Evolutionary conservation across 163 green algal genomes (phyloP).

Genomic region (Prototheca wickerhamii): DNA sequence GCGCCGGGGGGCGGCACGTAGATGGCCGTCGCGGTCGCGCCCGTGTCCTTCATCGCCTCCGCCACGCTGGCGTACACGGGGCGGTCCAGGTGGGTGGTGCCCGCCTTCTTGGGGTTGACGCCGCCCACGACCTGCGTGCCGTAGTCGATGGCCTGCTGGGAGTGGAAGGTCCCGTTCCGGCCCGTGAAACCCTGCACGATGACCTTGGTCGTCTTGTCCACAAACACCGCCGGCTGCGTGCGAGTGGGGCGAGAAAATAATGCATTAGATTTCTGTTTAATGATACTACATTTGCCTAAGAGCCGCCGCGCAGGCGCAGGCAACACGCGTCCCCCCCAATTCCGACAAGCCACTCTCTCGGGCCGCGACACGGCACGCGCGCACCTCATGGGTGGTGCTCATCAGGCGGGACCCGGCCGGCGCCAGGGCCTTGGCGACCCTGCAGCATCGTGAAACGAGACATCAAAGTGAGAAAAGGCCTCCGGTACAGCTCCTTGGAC

Average conservation of each 20-base stretch:
- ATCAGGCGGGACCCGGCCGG: neutral
- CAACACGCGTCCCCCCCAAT: neutral
- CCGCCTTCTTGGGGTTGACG: conserved; percentile 94
- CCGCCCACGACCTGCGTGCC: conserved; percentile 97
- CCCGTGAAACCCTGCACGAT: conserved; percentile 96
- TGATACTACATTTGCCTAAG: neutral
- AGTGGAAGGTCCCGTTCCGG: conserved; percentile 98
- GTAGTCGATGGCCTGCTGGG: conserved; percentile 87
- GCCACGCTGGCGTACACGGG: conserved; percentile 82
- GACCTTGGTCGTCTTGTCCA: conserved; percentile 94
- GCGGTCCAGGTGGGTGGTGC: conserved; percentile 85
- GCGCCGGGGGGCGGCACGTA: conserved; percentile 96
- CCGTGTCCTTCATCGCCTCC: conserved; percentile 75
- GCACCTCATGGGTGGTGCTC: neutral
- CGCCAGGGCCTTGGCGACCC: neutral
- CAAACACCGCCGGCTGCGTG: conserved; percentile 80
- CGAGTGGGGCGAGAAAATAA: neutral
- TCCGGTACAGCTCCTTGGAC: no score
- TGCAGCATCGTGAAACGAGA: no score
- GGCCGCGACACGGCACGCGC: neutral
- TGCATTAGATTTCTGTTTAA: neutral
- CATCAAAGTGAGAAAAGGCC: no score
- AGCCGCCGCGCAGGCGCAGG: neutral
- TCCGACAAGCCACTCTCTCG: neutral
- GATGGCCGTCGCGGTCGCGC: conserved; percentile 81